phyloP scores from a whole-genome alignment of 805 yeast species.

The Saccharomycopsis fibuligera region DNA sequence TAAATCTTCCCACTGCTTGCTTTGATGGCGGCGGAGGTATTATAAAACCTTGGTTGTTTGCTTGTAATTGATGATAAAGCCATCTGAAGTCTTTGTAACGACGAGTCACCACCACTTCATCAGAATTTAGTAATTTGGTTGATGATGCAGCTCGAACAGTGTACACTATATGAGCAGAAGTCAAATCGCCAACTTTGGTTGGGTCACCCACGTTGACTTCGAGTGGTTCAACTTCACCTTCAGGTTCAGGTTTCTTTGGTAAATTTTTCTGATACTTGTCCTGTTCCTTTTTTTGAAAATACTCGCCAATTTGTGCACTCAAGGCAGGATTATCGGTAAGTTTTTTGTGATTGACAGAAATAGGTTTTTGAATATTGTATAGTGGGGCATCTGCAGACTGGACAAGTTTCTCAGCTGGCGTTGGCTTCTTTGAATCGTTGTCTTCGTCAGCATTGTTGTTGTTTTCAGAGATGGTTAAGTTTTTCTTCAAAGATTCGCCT shows the following conservation, averaged over 20 bases:
- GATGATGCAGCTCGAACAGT: slow-evolving; percentile 50
- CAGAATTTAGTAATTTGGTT: slow-evolving; percentile 27
- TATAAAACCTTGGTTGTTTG: slow-evolving; percentile 82
- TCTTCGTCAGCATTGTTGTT: slow-evolving; percentile 29
- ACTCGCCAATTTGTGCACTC: slow-evolving; percentile 19
- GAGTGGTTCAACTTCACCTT: slow-evolving; percentile 31
- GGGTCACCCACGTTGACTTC: slow-evolving; percentile 85
- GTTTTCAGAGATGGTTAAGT: slow-evolving; percentile 27
- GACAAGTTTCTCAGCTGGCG: slow-evolving; percentile 32
- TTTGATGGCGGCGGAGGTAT: slow-evolving; percentile 97
- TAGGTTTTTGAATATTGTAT: slow-evolving; percentile 36
- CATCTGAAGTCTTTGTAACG: slow-evolving; percentile 91
- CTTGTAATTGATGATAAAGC: slow-evolving; percentile 83
- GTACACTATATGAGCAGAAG: slow-evolving; percentile 85
- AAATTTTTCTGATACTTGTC: slow-evolving; percentile 8
- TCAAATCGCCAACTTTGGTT: slow-evolving; percentile 80
- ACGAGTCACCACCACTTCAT: slow-evolving; percentile 59
- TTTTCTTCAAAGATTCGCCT: slow-evolving; percentile 29
- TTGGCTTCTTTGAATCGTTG: slow-evolving; percentile 27
- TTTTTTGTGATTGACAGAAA: slow-evolving; percentile 15
- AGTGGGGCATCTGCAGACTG: slow-evolving; percentile 50
- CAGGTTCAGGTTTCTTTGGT: slow-evolving; percentile 21
- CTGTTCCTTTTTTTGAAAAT: slow-evolving; percentile 12
- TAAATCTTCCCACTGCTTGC: slow-evolving; percentile 87
- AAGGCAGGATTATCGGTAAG: slow-evolving; percentile 17